phyloP scores from a whole-genome alignment of 108 stramenopile genomes.

The Fistulifera pelliculosa region DNA sequence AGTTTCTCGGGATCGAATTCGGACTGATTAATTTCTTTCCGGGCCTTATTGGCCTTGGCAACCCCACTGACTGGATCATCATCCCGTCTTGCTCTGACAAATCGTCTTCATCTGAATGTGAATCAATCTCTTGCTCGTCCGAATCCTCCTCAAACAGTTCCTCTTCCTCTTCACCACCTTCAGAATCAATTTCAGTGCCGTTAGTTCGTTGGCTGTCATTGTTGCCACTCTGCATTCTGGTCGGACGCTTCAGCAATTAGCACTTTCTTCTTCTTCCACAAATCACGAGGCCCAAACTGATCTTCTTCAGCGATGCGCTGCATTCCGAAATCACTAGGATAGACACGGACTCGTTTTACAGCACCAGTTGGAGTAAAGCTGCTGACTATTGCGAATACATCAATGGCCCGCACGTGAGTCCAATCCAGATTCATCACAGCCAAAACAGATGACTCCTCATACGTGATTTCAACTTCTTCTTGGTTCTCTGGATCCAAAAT shows the following conservation, averaged over 20 bases:
- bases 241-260: neutral
- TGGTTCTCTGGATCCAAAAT: constrained; percentile 60
- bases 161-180: constrained; percentile 12
- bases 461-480: constrained; percentile 42
- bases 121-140: constrained; percentile 4
- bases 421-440: constrained; percentile 88
- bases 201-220: neutral
- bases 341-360: constrained; percentile 71
- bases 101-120: constrained; percentile 4
- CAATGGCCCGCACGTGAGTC: constrained; percentile 82
- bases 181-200: neutral
- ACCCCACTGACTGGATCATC: constrained; percentile 17
- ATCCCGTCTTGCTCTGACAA: constrained; percentile 9
- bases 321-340: constrained; percentile 80
- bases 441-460: constrained; percentile 54
- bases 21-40: constrained; percentile 25
- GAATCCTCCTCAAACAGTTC: constrained; percentile 7
- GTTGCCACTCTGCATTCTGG: constrained; percentile 4
- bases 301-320: constrained; percentile 85
- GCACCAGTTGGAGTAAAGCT: constrained; percentile 78
- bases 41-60: constrained; percentile 11
- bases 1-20: constrained; percentile 86
- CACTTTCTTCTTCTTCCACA: constrained; percentile 59
- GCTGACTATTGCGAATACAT: constrained; percentile 79
- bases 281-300: constrained; percentile 54